Base-by-base conservation (phyloP, 305 asterid species). In the Rubia occidens region DNA sequence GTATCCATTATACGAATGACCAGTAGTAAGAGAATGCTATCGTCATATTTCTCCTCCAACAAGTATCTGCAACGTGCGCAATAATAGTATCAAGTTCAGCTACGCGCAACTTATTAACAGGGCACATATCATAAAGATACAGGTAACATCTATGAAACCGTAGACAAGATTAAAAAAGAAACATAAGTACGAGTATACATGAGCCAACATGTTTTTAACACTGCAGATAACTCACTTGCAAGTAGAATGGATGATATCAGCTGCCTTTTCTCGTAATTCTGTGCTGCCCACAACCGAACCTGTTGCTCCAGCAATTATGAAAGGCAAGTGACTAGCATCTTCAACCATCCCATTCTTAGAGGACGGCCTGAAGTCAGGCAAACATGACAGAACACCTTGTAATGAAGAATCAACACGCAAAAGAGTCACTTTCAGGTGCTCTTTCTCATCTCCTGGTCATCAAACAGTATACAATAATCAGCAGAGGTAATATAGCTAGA, bases 371-470 rank as follows among this genome's bases (percentile, higher is more conserved):
- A 95, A 95, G 84, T 95, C 99, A 75, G 98, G 99, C 81, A 95
- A 90, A 81, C 99, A 91, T 66, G 98, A 89, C 75, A 86, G 79
- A 85, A 86, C 96, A 70, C 99, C 99, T 85, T 91, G 99, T 74
- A 95, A 81, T 71, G 99, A 88, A 70, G 99, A 95, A 85, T 91
- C 95, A 75, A 95, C 82, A 70, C 99, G 98, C 78, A 95, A 85
- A 80, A 95, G 98, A 76, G 98, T 89, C 94, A 95, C 98, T 86
- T 91, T 95, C 84, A 95, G 81, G 89, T 95, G 99, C 77, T 91
- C 98, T 85, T 95, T 95, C 90, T 89, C 97, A 71, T 79, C 82
- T 74, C 95, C 99, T 95, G 91, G 78, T 72, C 73, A 85, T 75
- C 74, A 74, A 77, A 74, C 32, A 75, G 82, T 69, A 71, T 70